Percentiles rank a stretch among this genome's conserved stretches.
Conservation (phyloP, 805 yeast genomes). For the Metschnikowia continentalis region DNA sequence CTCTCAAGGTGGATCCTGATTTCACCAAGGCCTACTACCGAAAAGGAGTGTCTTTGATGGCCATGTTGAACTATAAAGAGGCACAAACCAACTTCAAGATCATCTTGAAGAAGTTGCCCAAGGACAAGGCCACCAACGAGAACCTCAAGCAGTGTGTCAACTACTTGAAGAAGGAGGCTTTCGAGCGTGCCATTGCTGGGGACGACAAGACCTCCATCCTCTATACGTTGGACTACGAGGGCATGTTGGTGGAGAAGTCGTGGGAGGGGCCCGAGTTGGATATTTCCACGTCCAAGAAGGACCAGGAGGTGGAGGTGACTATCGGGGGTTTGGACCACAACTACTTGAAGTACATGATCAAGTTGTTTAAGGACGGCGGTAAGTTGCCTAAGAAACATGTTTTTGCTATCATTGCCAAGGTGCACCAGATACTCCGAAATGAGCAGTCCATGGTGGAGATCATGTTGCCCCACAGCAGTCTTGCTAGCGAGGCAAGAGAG, state of each 20-base stretch:
- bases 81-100: slow-evolving; percentile 66
- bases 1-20: slow-evolving; percentile 61
- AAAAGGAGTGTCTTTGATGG: slow-evolving; percentile 76
- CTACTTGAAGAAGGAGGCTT: slow-evolving; percentile 67
- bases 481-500: slow-evolving; percentile 7
- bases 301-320: slow-evolving; percentile 23
- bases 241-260: slow-evolving; percentile 46
- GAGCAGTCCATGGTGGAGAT: slow-evolving; percentile 81
- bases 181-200: slow-evolving; percentile 80
- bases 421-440: slow-evolving; percentile 53
- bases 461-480: slow-evolving; percentile 33
- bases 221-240: slow-evolving; percentile 44
- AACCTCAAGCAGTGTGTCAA: slow-evolving; percentile 60
- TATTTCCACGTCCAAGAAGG: slow-evolving; percentile 30
- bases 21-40: slow-evolving; percentile 83
- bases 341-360: slow-evolving; percentile 63
- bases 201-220: slow-evolving; percentile 55
- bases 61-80: slow-evolving; percentile 68
- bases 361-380: slow-evolving; percentile 68
- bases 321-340: slow-evolving; percentile 43
- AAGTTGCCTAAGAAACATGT: slow-evolving; percentile 77
- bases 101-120: slow-evolving; percentile 60
- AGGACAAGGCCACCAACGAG: slow-evolving; percentile 61
- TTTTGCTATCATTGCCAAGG: slow-evolving; percentile 73
- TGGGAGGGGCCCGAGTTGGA: slow-evolving; percentile 59